Conservation (phyloP, 2,329 filamentous ascomycete species). For the Penicillium psychrosexuale region DNA sequence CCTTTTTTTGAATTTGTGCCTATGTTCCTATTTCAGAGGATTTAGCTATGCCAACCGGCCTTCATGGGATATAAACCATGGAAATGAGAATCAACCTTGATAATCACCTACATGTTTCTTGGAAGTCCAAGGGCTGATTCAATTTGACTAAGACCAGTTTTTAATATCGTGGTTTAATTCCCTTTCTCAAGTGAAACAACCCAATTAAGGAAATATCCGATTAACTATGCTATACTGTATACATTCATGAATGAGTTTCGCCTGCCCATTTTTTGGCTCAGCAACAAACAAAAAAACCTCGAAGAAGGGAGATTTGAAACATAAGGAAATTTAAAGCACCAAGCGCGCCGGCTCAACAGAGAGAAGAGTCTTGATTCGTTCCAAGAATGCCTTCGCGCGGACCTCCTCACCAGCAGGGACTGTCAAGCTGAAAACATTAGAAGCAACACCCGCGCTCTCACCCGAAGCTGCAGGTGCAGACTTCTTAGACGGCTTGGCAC, state of each 20-base stretch:
- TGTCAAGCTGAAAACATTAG: conserved; percentile 77
- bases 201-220: conserved; percentile 18
- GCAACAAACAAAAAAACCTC: conserved; percentile 17
- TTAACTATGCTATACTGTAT: conserved; percentile 31
- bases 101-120: background rate
- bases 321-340: conserved; percentile 49
- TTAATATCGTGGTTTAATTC: background rate
- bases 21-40: background rate
- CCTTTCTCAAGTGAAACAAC: conserved; percentile 4
- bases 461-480: conserved; percentile 23
- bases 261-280: conserved; percentile 9
- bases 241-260: conserved; percentile 17
- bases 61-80: background rate
- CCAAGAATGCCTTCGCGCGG: conserved; percentile 76
- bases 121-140: background rate
- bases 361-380: conserved; percentile 78
- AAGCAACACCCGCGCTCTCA: conserved; percentile 46
- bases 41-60: background rate
- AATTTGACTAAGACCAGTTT: no score
- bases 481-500: conserved; percentile 46
- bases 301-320: conserved; percentile 14
- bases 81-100: background rate
- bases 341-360: conserved; percentile 76
- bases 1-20: conserved; percentile 3
- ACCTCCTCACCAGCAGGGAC: conserved; percentile 78